phyloP scores from a whole-genome alignment of 305 asterid genomes.

The Plantago lanceolata region DNA sequence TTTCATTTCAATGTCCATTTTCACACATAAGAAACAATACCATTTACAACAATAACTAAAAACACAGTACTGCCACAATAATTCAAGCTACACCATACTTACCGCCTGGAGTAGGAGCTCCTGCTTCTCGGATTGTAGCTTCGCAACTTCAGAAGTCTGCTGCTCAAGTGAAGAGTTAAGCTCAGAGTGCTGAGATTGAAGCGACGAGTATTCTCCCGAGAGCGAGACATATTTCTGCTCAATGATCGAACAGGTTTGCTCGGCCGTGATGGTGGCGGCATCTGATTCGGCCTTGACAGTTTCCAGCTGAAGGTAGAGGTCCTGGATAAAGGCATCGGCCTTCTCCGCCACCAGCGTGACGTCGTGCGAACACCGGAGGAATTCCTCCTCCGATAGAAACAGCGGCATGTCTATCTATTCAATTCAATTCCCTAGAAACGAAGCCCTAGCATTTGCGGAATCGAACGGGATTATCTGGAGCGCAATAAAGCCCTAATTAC shows the following conservation, averaged over 20 bases:
- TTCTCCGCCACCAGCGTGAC: slow-evolving; percentile 45
- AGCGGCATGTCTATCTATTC: slow-evolving; percentile 35
- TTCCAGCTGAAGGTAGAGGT: slow-evolving; percentile 58
- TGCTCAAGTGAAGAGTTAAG: slow-evolving; percentile 41
- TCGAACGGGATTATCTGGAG: too few relatives aligned
- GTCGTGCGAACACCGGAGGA: slow-evolving; percentile 37
- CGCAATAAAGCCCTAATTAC: not conserved
- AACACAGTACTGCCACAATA: slow-evolving; percentile 6
- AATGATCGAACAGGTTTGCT: slow-evolving; percentile 73
- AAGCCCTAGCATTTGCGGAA: slow-evolving; percentile 2
- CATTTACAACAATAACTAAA: slow-evolving; percentile 16
- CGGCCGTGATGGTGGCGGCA: slow-evolving; percentile 83
- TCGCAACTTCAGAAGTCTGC: slow-evolving; percentile 46
- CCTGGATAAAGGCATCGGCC: slow-evolving; percentile 76
- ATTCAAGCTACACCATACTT: slow-evolving; percentile 23
- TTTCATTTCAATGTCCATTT: not conserved
- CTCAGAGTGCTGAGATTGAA: slow-evolving; percentile 54
- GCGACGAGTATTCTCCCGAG: slow-evolving; percentile 39
- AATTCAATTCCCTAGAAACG: not conserved
- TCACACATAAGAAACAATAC: slow-evolving; percentile 5
- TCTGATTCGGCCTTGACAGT: slow-evolving; percentile 81
- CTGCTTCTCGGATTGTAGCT: slow-evolving; percentile 56
- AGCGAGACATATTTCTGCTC: slow-evolving; percentile 56
- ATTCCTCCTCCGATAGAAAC: slow-evolving; percentile 49
- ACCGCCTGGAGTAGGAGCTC: slow-evolving; percentile 56